phyloP scores from a whole-genome alignment of 2,329 filamentous ascomycete species.

The Ambrosiella beaveri region DNA sequence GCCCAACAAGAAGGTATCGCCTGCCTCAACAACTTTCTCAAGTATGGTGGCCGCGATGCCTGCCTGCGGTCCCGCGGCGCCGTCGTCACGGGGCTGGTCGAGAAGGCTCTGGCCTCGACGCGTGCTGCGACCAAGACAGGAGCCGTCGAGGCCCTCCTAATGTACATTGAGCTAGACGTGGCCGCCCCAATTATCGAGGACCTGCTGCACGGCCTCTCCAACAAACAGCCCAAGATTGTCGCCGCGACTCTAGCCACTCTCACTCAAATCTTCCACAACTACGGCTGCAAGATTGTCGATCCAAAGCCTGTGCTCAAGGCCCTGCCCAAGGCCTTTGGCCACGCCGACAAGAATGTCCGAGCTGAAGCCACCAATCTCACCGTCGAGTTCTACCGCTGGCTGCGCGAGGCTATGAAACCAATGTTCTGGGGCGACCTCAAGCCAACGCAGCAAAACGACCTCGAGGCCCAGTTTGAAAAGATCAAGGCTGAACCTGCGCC shows the following conservation, averaged over 20 bases:
- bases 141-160: conserved; percentile 66
- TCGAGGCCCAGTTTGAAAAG: conserved; percentile 87
- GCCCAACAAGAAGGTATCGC: conserved; percentile 86
- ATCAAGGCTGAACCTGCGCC: conserved; percentile 73
- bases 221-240: conserved; percentile 85
- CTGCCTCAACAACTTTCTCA: conserved; percentile 78
- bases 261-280: conserved; percentile 76
- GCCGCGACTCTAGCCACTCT: conserved; percentile 54
- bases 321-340: conserved; percentile 79
- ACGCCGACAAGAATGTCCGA: conserved; percentile 95
- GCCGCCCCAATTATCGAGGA: conserved; percentile 79
- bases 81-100: conserved; percentile 63
- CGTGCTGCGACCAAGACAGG: conserved; percentile 78
- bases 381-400: conserved; percentile 90
- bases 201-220: conserved; percentile 60
- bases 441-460: conserved; percentile 80
- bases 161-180: conserved; percentile 81
- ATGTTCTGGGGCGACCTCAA: conserved; percentile 95
- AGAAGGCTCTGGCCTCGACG: conserved; percentile 80
- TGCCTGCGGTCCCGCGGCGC: conserved; percentile 59
- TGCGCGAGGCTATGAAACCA: conserved; percentile 94
- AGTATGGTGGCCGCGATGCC: conserved; percentile 69
- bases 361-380: conserved; percentile 82
- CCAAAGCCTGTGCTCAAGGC: conserved; percentile 80
- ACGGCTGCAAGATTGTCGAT: conserved; percentile 84